phyloP scores from a whole-genome alignment of 2,329 filamentous ascomycete species.

The Penicillium sumatraense region DNA sequence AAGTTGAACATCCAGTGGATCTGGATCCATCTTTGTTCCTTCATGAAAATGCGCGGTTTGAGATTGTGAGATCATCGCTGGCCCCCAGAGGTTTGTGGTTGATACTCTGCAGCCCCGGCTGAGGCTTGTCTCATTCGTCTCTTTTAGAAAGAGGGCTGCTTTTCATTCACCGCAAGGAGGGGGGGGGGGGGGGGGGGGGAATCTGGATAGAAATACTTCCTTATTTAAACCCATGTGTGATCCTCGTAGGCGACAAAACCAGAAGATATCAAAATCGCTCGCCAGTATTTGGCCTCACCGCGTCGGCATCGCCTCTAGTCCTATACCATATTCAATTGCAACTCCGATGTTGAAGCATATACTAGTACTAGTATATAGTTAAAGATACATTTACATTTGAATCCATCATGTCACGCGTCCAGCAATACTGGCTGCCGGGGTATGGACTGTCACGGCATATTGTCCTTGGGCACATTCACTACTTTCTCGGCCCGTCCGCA shows the following conservation, averaged over 20 bases:
- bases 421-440: constrained; percentile 55
- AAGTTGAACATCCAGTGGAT: constrained; percentile 11
- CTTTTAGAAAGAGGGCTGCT: constrained; percentile 2
- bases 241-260: not conserved
- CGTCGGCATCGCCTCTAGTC: not conserved
- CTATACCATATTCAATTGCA: not conserved
- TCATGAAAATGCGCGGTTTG: constrained; percentile 3
- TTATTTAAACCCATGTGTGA: constrained; percentile 24
- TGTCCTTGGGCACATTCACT: constrained; percentile 54
- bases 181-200: not conserved
- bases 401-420: constrained; percentile 39
- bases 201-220: not conserved
- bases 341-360: not conserved
- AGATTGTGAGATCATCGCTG: constrained; percentile 19
- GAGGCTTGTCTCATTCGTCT: constrained; percentile 20
- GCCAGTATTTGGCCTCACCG: constrained; percentile 8
- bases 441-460: constrained; percentile 55
- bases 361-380: too few species aligned
- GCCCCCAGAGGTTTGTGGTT: constrained; percentile 10
- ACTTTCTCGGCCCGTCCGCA: constrained; percentile 53
- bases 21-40: not conserved
- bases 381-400: too few species aligned
- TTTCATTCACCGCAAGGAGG: constrained; percentile 8
- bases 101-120: constrained; percentile 9
- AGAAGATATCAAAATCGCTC: constrained; percentile 10